Percentiles rank a stretch among this genome's conserved stretches.
Conservation (phyloP, 768 basidiomycete species). For the Calocybe indica region DNA sequence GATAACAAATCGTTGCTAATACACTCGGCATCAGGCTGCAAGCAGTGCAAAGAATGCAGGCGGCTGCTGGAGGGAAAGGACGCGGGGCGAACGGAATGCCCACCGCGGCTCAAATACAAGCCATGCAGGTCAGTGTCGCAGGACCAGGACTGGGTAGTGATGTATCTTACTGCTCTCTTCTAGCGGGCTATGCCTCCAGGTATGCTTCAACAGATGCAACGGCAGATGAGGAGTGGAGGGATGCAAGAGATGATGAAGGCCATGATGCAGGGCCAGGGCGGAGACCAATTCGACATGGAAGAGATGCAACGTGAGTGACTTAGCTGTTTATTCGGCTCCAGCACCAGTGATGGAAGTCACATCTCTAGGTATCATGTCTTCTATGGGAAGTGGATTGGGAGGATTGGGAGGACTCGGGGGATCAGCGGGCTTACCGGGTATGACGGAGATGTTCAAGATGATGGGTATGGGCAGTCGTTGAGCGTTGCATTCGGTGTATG, state of each 20-base stretch:
- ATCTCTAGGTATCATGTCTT: constrained; percentile 74
- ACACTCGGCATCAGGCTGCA: constrained; percentile 46
- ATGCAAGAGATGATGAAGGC: constrained; percentile 98
- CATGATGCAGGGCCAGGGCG: constrained; percentile 94
- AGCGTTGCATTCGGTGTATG: not conserved
- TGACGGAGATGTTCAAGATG: constrained; percentile 83
- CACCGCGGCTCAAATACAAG: constrained; percentile 88
- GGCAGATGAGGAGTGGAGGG: constrained; percentile 72
- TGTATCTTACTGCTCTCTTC: not conserved
- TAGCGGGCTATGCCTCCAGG: constrained; percentile 93
- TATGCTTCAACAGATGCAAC: constrained; percentile 90
- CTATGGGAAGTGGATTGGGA: constrained; percentile 70
- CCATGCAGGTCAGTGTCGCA: constrained; percentile 68
- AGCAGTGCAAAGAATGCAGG: constrained; percentile 91
- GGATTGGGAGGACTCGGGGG: constrained; percentile 36
- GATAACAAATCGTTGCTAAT: constrained; percentile 5
- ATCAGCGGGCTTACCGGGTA: constrained; percentile 52
- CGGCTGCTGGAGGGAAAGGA: constrained; percentile 78
- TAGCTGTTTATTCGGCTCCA: not conserved
- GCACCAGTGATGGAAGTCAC: not conserved
- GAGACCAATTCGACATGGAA: constrained; percentile 87
- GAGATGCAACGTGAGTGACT: constrained; percentile 78
- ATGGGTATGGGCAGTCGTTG: constrained; percentile 70
- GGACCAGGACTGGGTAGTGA: constrained; percentile 1
- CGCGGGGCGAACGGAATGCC: constrained; percentile 87